These are phyloP conservation scores for Escovopsis sp. DNA, from an alignment of 2,329 filamentous ascomycete species.

Conservation along the genomic window DNA sequence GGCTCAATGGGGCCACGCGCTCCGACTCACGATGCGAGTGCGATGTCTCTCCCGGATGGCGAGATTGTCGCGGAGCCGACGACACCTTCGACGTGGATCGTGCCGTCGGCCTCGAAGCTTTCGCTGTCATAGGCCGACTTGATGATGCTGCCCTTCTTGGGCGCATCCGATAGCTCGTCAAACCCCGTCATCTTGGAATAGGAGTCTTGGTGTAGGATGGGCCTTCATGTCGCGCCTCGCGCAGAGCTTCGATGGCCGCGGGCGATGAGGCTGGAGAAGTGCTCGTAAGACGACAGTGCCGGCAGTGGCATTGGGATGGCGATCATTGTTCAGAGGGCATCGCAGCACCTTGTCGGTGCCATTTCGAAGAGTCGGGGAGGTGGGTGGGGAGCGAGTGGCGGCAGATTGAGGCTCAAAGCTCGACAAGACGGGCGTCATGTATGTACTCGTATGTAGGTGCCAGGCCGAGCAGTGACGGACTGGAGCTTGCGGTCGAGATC, in stretches of 20 bases:
- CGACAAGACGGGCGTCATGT: no score
- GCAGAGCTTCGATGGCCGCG: not conserved
- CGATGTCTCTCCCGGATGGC: constrained; percentile 78
- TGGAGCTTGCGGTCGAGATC: no score
- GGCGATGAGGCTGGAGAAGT: not conserved
- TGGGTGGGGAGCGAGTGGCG: not conserved
- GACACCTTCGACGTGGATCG: constrained; percentile 65
- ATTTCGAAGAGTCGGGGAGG: not conserved
- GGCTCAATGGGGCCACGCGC: not conserved
- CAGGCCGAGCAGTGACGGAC: no score
- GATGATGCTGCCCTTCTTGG: constrained; percentile 43
- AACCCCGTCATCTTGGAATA: constrained; percentile 32
- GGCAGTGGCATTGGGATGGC: not conserved
- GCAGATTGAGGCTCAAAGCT: no score
- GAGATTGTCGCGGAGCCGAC: constrained; percentile 90
- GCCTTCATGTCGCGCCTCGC: constrained; percentile 8
- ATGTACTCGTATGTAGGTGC: no score
- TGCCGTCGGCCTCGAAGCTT: constrained; percentile 73
- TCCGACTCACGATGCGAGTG: constrained; percentile 56
- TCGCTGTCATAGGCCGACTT: constrained; percentile 68
- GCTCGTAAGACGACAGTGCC: not conserved
- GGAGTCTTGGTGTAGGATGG: constrained; percentile 8
- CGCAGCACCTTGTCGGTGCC: not conserved
- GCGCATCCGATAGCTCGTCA: constrained; percentile 27
- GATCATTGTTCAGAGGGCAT: not conserved